Evolutionary conservation across 805 yeast species (phyloP).

Genomic region (Schizosaccharomyces lindneri): DNA sequence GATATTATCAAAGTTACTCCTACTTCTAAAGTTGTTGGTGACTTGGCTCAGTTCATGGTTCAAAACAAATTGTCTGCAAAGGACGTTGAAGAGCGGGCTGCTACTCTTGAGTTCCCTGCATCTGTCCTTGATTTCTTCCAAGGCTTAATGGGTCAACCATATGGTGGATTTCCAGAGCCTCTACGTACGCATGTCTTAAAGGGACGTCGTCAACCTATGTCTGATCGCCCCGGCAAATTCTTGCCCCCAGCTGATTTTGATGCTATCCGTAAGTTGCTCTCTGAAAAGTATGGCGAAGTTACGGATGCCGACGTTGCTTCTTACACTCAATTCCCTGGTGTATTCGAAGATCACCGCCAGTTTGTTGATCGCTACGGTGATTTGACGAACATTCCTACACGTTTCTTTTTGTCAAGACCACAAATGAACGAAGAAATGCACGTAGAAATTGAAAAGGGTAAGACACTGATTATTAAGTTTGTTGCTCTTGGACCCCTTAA

Average conservation of each 20-base stretch:
- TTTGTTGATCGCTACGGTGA: slow-evolving; percentile 63
- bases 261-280: slow-evolving; percentile 46
- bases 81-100: slow-evolving; percentile 71
- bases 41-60: slow-evolving; percentile 98
- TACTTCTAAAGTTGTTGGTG: slow-evolving; percentile 98
- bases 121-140: slow-evolving; percentile 95
- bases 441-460: slow-evolving; percentile 86
- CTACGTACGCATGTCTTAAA: slow-evolving; percentile 71
- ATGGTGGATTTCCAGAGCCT: slow-evolving; percentile 99
- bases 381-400: slow-evolving; percentile 78
- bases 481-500: slow-evolving; percentile 83
- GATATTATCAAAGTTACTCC: slow-evolving; percentile 97
- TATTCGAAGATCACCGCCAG: slow-evolving; percentile 66
- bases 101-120: slow-evolving; percentile 90
- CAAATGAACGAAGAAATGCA: slow-evolving; percentile 67
- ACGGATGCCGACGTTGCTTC: slow-evolving; percentile 81
- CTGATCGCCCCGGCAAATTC: slow-evolving; percentile 75
- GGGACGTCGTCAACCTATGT: slow-evolving; percentile 79
- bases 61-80: slow-evolving; percentile 67
- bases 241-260: slow-evolving; percentile 63
- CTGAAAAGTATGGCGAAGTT: slow-evolving; percentile 46
- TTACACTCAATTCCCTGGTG: slow-evolving; percentile 95
- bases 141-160: slow-evolving; percentile 97
- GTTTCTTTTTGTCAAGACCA: slow-evolving; percentile 70
- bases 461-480: slow-evolving; percentile 67